These are phyloP conservation scores for Neckera pumila DNA, from an alignment of 225 moss, liverwort and hornwort species.

Conservation along the genomic window DNA sequence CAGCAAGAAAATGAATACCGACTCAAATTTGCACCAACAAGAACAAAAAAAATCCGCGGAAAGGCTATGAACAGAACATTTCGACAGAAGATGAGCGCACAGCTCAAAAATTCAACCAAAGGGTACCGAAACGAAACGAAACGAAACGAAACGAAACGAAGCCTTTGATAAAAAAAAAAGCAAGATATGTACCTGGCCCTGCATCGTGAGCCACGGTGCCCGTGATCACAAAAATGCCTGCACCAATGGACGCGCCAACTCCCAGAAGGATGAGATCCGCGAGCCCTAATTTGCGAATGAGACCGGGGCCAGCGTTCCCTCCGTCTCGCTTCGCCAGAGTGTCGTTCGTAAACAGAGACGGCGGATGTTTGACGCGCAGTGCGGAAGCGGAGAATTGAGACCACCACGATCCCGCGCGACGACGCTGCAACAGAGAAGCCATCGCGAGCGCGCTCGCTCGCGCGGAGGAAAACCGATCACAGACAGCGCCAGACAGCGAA, in stretches of 20 bases:
- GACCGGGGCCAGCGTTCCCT: neutral
- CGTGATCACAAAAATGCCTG: conserved; percentile 96
- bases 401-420: conserved; percentile 33
- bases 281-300: conserved; percentile 52
- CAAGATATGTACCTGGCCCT: conserved; percentile 53
- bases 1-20: neutral
- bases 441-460: neutral
- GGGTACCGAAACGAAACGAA: neutral
- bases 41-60: neutral
- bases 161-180: neutral
- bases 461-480: neutral
- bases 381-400: conserved; percentile 39
- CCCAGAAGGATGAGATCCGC: conserved; percentile 77
- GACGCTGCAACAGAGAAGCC: conserved; percentile 5
- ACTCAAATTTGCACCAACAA: neutral
- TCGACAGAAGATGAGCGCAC: too few species aligned
- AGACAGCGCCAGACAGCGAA: neutral
- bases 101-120: neutral
- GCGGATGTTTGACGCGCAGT: conserved; percentile 37
- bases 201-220: conserved; percentile 89
- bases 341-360: conserved; percentile 4
- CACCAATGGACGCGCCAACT: conserved; percentile 89
- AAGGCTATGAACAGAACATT: neutral
- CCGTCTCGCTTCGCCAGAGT: neutral
- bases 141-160: neutral